A percentile compares a stretch with the other conserved stretches of the same genome.
Evolutionary conservation across 768 basidiomycete genomes (phyloP).

Genomic region (Lactarius deliciosus): DNA sequence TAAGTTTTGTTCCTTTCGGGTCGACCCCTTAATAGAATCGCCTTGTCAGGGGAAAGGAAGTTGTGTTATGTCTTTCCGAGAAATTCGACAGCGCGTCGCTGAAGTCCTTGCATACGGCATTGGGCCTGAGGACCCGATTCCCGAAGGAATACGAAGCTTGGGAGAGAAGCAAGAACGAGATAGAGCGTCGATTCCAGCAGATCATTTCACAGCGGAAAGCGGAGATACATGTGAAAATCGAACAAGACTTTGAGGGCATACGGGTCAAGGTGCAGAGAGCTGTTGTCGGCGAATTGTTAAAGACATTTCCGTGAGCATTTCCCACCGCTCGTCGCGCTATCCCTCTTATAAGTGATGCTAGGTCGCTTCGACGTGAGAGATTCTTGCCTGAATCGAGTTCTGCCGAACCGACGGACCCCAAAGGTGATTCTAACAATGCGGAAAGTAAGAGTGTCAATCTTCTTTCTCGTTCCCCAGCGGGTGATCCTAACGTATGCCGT

Average conservation of each 20-base stretch:
- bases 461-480: neutral
- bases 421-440: neutral
- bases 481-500: neutral
- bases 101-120: neutral
- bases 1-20: neutral
- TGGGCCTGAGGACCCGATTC: neutral
- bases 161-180: neutral
- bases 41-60: neutral
- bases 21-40: neutral
- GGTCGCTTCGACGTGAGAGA: neutral
- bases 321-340: neutral
- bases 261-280: neutral
- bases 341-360: neutral
- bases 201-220: neutral
- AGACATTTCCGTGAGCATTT: neutral
- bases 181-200: neutral
- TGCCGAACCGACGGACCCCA: neutral
- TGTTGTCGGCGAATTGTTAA: neutral
- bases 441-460: neutral
- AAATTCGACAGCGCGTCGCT: neutral
- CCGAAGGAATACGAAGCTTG: neutral
- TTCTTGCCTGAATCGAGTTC: neutral
- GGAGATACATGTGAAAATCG: neutral
- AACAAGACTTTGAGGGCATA: neutral
- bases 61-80: neutral